Conservation (phyloP, 2,329 filamentous ascomycete genomes). For the Zelopaecilomyces penicillatus region DNA sequence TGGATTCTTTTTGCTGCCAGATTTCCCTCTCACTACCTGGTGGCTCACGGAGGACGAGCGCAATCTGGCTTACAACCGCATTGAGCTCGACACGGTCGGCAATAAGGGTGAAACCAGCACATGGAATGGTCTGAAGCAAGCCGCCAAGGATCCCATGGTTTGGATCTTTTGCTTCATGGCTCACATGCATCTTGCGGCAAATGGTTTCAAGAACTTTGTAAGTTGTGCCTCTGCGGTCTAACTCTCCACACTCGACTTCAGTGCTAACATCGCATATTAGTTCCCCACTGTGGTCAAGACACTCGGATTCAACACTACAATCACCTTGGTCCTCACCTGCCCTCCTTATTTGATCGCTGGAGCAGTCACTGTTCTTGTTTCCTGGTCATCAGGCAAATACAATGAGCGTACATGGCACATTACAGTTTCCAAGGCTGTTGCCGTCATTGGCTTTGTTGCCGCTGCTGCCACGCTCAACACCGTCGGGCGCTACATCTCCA, state of each 20-base stretch:
- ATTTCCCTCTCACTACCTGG: conserved; percentile 35
- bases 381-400: conserved; percentile 28
- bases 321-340: conserved; percentile 40
- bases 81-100: conserved; percentile 17
- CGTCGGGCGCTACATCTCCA: conserved; percentile 20
- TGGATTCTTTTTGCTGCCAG: conserved; percentile 24
- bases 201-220: conserved; percentile 35
- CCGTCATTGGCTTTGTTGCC: conserved; percentile 30
- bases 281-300: conserved; percentile 12
- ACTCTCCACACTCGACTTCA: background rate
- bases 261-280: background rate
- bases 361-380: conserved; percentile 15
- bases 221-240: background rate
- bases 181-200: conserved; percentile 40
- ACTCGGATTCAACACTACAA: conserved; percentile 37
- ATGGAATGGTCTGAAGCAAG: conserved; percentile 22
- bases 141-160: conserved; percentile 31
- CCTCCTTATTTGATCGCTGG: conserved; percentile 24
- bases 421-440: conserved; percentile 29
- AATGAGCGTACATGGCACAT: conserved; percentile 38
- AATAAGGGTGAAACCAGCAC: conserved; percentile 16
- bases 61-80: conserved; percentile 7
- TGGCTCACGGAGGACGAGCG: conserved; percentile 27
- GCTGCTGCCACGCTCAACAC: conserved; percentile 17
- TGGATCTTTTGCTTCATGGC: conserved; percentile 41